A percentile compares a stretch with the other conserved stretches of the same genome.
Evolutionary conservation across 2,329 filamentous ascomycete species (phyloP).

Genomic region (Talaromyces sp.): DNA sequence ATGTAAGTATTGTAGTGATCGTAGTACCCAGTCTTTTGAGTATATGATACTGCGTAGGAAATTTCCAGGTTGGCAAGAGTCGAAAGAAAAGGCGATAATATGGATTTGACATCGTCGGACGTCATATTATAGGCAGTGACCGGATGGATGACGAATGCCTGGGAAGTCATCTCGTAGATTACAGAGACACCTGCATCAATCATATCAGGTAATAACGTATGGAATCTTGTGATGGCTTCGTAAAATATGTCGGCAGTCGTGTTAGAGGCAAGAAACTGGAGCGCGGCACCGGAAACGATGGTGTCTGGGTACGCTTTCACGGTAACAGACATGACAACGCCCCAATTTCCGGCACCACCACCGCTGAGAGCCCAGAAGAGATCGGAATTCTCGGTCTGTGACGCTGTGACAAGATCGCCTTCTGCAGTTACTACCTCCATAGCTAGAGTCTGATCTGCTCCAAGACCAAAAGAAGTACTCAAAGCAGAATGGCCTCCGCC

Average conservation of each 20-base stretch:
- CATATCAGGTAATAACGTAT: conserved; percentile 1
- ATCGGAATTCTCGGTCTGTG: conserved; percentile 46
- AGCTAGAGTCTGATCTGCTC: conserved; percentile 55
- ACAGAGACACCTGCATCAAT: conserved; percentile 2
- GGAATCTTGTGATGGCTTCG: not conserved
- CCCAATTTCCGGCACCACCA: conserved; percentile 58
- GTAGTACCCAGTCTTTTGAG: not conserved
- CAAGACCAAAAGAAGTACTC: conserved; percentile 37
- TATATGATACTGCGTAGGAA: not conserved
- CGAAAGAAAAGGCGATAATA: conserved; percentile 6
- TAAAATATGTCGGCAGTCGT: not conserved
- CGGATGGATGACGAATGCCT: not conserved
- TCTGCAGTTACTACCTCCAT: conserved; percentile 53
- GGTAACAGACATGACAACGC: conserved; percentile 53
- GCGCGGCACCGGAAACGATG: conserved; percentile 25
- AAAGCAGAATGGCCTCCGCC: conserved; percentile 54
- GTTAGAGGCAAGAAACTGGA: not conserved
- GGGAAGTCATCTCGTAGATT: conserved; percentile 3
- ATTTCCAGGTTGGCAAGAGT: not conserved
- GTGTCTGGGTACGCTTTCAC: conserved; percentile 47
- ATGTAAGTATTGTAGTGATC: not conserved
- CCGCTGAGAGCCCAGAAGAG: conserved; percentile 62
- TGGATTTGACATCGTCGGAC: conserved; percentile 1
- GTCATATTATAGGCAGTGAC: conserved; percentile 6
- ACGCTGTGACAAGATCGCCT: conserved; percentile 48